Conservation (phyloP, 305 asterid genomes). For the Rubia tinctorum region DNA sequence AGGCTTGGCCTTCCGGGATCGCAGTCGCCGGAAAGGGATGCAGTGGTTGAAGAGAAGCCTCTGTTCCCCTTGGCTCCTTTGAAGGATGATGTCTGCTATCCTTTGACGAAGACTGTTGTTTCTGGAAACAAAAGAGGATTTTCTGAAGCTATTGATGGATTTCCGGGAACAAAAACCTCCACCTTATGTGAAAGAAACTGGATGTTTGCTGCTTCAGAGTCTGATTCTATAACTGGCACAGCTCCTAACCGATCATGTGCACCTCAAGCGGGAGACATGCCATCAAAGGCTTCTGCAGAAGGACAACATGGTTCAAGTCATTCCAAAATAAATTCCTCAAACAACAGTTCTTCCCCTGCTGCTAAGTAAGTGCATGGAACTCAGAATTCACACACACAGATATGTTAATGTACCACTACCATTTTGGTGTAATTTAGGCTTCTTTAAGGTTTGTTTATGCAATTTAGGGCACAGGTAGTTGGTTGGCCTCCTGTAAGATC, state of each 20-base stretch:
- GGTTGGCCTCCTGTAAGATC: conserved; percentile 94
- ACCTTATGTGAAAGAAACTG: conserved; percentile 53
- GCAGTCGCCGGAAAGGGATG: conserved; percentile 61
- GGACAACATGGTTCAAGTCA: conserved; percentile 19
- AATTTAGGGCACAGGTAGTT: conserved; percentile 75
- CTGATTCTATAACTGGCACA: conserved; percentile 40
- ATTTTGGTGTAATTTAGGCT: not conserved
- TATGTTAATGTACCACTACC: not conserved
- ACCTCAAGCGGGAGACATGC: conserved; percentile 39
- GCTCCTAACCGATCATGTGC: conserved; percentile 39
- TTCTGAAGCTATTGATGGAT: conserved; percentile 56
- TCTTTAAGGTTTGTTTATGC: not conserved
- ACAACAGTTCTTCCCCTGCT: conserved; percentile 65
- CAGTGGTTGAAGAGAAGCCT: conserved; percentile 64
- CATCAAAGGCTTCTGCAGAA: conserved; percentile 38
- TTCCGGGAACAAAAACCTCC: conserved; percentile 37
- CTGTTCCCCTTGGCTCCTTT: conserved; percentile 73
- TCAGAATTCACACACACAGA: not conserved
- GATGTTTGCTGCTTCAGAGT: conserved; percentile 44
- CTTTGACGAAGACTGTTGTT: conserved; percentile 45
- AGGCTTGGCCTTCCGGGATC: conserved; percentile 96
- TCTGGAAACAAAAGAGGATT: conserved; percentile 85
- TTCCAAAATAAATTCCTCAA: conserved; percentile 38
- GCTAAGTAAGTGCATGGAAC: conserved; percentile 62
- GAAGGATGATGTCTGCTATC: conserved; percentile 51